Evolutionary conservation across 1,284 basidiomycete species (phyloP).

Genomic region (Heterobasidion parviporum): DNA sequence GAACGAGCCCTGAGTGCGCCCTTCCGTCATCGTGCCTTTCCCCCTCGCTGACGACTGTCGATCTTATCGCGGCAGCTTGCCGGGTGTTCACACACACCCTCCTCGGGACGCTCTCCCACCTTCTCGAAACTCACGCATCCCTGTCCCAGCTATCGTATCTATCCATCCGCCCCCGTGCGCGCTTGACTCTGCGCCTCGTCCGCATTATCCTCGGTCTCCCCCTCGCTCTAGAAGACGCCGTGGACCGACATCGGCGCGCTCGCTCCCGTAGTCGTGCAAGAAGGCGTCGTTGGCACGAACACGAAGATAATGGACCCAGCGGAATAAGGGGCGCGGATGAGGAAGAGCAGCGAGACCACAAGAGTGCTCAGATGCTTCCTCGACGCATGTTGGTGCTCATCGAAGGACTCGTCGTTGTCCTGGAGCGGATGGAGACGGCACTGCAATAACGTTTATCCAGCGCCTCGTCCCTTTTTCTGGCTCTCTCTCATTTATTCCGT

Average conservation of each 20-base stretch:
- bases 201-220: conserved; percentile 76
- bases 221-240: conserved; percentile 66
- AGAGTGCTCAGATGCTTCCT: conserved; percentile 37
- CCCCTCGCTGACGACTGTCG: neutral
- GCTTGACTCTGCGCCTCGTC: conserved; percentile 70
- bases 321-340: conserved; percentile 10
- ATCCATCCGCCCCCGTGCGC: conserved; percentile 69
- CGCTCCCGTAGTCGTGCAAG: conserved; percentile 11
- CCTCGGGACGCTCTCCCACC: conserved; percentile 61
- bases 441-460: conserved; percentile 22
- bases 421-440: conserved; percentile 59
- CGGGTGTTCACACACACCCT: conserved; percentile 71
- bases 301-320: conserved; percentile 9
- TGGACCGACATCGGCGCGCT: conserved; percentile 28
- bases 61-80: conserved; percentile 42
- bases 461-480: neutral
- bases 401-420: conserved; percentile 46
- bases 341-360: conserved; percentile 8
- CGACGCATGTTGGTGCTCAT: conserved; percentile 48
- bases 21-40: neutral
- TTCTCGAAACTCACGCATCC: conserved; percentile 73
- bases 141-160: conserved; percentile 73
- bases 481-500: neutral
- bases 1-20: conserved; percentile 58
- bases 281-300: conserved; percentile 6